Evolutionary conservation across 768 basidiomycete species (phyloP).

Genomic region (Fistulinella prunicolor): DNA sequence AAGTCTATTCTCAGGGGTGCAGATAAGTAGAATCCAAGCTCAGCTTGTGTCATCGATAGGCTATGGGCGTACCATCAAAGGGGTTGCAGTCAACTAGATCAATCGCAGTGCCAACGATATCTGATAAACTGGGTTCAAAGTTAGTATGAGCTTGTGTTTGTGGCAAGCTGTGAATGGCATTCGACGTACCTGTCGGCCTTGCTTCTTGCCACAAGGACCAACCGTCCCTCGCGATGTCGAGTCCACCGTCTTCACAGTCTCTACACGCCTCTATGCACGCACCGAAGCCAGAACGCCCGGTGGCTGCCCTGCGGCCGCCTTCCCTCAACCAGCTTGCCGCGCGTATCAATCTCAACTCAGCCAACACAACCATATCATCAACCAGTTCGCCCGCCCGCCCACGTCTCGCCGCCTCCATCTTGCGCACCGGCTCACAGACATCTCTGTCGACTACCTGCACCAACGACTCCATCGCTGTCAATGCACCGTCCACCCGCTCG

Average conservation of each 20-base stretch:
- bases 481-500: slow-evolving; percentile 63
- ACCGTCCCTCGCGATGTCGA: slow-evolving; percentile 24
- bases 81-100: too few relatives aligned
- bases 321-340: slow-evolving; percentile 83
- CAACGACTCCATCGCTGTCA: slow-evolving; percentile 65
- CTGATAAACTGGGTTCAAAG: too few relatives aligned
- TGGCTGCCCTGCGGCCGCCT: slow-evolving; percentile 47
- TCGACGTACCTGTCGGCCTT: slow-evolving; percentile 10
- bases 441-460: slow-evolving; percentile 48
- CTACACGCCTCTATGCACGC: slow-evolving; percentile 32
- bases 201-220: slow-evolving; percentile 9
- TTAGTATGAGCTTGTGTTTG: not conserved
- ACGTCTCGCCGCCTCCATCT: slow-evolving; percentile 68
- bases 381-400: slow-evolving; percentile 46
- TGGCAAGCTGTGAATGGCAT: not conserved
- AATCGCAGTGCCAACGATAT: too few relatives aligned
- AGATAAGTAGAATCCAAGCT: too few relatives aligned
- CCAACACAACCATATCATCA: slow-evolving; percentile 21
- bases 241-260: slow-evolving; percentile 29
- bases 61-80: too few relatives aligned
- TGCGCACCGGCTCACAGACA: slow-evolving; percentile 58
- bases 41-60: too few relatives aligned
- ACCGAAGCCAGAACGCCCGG: slow-evolving; percentile 38
- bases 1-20: too few relatives aligned
- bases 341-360: slow-evolving; percentile 53